phyloP scores from a whole-genome alignment of 169 alveolate species.

The Plasmodium billcollinsi region DNA sequence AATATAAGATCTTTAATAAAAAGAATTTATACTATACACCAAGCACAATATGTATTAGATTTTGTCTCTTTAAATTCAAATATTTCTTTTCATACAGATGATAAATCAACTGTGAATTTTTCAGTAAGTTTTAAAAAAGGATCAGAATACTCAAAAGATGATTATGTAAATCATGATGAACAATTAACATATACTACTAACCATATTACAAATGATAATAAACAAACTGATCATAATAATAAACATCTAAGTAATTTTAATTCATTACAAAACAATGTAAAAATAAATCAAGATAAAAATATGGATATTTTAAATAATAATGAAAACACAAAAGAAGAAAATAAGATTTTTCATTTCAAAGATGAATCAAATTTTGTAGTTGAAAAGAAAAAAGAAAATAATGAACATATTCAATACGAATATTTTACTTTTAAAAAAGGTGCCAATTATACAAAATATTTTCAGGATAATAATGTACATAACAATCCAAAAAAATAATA shows the following conservation, averaged over 20 bases:
- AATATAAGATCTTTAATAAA: conserved; percentile 51
- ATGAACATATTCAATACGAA: conserved; percentile 41
- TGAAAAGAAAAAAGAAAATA: conserved; percentile 63
- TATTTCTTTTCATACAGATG: conserved; percentile 23
- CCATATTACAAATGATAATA: neutral
- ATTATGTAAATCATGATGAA: conserved; percentile 25
- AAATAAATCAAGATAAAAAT: neutral
- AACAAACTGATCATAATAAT: neutral
- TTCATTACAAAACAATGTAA: conserved; percentile 1
- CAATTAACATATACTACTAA: neutral
- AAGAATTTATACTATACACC: conserved; percentile 53
- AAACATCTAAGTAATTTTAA: neutral
- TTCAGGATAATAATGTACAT: conserved; percentile 21
- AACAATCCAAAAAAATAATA: neutral
- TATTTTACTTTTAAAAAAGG: conserved; percentile 75
- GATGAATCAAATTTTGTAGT: conserved; percentile 56
- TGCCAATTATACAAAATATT: conserved; percentile 65
- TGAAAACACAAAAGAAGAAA: conserved; percentile 4
- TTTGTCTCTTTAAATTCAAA: conserved; percentile 66
- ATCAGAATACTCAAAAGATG: conserved; percentile 55
- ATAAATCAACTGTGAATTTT: conserved; percentile 54
- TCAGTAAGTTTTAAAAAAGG: conserved; percentile 71
- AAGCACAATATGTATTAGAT: conserved; percentile 72
- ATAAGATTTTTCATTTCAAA: conserved; percentile 41
- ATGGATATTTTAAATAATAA: neutral